Base-by-base conservation (phyloP, 2,329 filamentous ascomycete species). In the Aspergillus spinulosporus region DNA sequence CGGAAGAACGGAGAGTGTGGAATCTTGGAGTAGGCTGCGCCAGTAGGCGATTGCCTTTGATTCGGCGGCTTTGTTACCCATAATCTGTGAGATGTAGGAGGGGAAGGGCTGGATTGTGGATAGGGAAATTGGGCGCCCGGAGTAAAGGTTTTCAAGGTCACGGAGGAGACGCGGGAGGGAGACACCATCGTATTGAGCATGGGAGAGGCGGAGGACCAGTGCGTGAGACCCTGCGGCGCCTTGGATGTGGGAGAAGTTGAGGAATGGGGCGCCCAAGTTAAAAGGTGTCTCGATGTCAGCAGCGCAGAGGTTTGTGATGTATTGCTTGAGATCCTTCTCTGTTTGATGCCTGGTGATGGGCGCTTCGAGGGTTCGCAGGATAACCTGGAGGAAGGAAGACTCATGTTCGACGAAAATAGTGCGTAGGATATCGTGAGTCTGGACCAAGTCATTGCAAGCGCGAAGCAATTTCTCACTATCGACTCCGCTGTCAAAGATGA, bases 121-220 rank as follows among this genome's bases (percentile, higher is more conserved):
- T 12, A 69, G 60, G 1, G 66, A 59, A 2, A 77, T 60, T 2
- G 62, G 28, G 1, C 57, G 60, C 6, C 70, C 73, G 1, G 64
- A 52, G 54, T 80, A 84, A 8, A 87, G 67, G 0, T 76, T 75
- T 0, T 80, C 80, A 6, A 88, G 76, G 64, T 87, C 83, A 28
- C 76, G 77, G 37, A 87, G 79, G 5, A 87, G 73, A 3, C 77
- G 69, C 0, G 84, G 84, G 2, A 88, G 77, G 57, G 82, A 87
- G 28, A 87, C 82, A 61, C 85, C 85, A 59, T 88, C 85, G 66
- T 88, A 88, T 60, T 86, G 84, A 0, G 85, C 82, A 65, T 88
- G 85, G 0, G 84, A 88, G 48, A 88, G 79, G 53, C 84, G 80
- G 66, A 87, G 76, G 32, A 67, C 52, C 1, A 82, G 79, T 29